Evolutionary conservation across 2,329 filamentous ascomycete genomes (phyloP), one percentile per base, ranked within the genome.

Genomic region (Diaporthe nobilis): DNA sequence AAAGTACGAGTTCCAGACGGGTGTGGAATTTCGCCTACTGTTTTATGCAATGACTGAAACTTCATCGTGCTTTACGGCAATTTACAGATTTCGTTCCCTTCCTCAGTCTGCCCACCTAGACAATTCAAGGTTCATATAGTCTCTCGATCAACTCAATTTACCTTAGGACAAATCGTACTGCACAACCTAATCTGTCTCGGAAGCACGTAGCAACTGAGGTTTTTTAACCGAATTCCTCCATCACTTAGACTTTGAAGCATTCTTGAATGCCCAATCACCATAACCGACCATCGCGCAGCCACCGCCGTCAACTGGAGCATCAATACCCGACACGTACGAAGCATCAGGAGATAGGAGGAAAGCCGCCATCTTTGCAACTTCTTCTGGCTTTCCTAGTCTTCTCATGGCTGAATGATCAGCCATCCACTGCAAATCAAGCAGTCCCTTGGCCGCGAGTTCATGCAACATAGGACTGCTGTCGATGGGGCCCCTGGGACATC

Each of bases 241-340:
- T 28, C 25, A 13, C 8, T 58, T 22, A 58, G 55, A 22, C 31
- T 58, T 34, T 58, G 4, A 2, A 58, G 28, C 3, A 10, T 22
- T 13, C 25, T 61, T 61, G 58, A 42, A 61, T 2, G 17, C 22
- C 58, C 37, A 61, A 42, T 61, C 58, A 28, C 58, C 58, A 61
- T 61, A 61, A 3, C 58, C 49, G 51, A 7, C 34, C 34, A 55
- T 71, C 4, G 67, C 67, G 20, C 53, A 20, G 37, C 47, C 65
- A n/a, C 65, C 67, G 12, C 68, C 51, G 34, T 60, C 68, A 28
- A 72, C 53, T 55, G 51, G 17, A 25, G 17, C 53, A 42, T 71
- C 67, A 71, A 60, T 44, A 20, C 51, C n/a, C 2, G 37, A 58
- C 15, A 72, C 51, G 15, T 37, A 58, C 28, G 37, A 58, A 47